These are phyloP conservation scores for Cornus controversa DNA, from an alignment of 148 eudicot genomes.

Conservation along the genomic window DNA sequence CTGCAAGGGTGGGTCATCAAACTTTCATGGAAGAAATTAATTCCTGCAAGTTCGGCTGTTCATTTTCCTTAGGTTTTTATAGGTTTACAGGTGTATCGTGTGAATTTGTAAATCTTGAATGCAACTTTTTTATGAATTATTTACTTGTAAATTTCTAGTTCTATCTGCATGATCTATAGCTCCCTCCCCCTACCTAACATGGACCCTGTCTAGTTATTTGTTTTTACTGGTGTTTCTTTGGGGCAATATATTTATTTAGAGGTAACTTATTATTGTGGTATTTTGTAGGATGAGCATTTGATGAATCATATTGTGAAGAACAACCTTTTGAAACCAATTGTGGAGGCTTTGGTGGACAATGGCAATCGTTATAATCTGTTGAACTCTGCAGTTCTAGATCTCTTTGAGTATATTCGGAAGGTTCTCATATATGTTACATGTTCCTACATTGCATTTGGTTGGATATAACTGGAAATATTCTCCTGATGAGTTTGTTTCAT, in stretches of 20 bases:
- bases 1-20: no score
- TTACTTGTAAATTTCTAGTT: no score
- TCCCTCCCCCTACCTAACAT: no score
- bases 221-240: background rate
- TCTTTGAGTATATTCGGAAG: slow-evolving; percentile 80
- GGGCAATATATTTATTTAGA: background rate
- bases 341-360: slow-evolving; percentile 83
- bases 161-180: no score
- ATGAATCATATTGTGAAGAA: slow-evolving; percentile 73
- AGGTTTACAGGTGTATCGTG: background rate
- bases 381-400: slow-evolving; percentile 88
- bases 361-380: slow-evolving; percentile 85
- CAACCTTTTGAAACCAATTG: slow-evolving; percentile 80
- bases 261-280: slow-evolving; percentile 5
- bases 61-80: background rate
- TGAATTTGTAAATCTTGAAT: no score
- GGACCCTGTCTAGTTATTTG: background rate
- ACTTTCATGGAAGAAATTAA: no score
- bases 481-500: slow-evolving; percentile 17
- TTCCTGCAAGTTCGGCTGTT: background rate
- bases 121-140: no score
- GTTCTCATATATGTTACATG: slow-evolving; percentile 22
- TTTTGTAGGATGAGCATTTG: slow-evolving; percentile 84
- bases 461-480: background rate
- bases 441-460: background rate